Conservation (phyloP, 2,329 filamentous ascomycete species). For the Onygenales sp. region DNA sequence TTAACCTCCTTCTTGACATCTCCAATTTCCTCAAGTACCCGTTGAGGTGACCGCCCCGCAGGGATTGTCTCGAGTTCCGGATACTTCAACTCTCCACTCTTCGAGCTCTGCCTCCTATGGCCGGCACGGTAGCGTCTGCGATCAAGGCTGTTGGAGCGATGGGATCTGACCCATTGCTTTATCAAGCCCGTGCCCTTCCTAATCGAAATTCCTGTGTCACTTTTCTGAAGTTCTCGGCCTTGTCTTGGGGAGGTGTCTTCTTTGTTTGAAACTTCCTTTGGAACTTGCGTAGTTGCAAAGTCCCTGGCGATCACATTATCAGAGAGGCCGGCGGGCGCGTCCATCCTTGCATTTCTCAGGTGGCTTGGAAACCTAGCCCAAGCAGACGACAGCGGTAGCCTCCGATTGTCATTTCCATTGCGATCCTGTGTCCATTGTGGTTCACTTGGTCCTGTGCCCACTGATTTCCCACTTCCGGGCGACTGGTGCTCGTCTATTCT, state of each 20-base stretch:
- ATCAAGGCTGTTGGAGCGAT: conserved; percentile 6
- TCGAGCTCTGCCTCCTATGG: conserved; percentile 10
- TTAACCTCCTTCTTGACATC: conserved; percentile 9
- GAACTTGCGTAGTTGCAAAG: conserved; percentile 7
- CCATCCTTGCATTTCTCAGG: conserved; percentile 8
- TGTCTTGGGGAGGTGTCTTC: background rate
- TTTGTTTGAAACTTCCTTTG: background rate
- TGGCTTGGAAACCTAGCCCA: conserved; percentile 17
- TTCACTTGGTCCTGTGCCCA: no score
- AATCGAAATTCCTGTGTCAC: background rate
- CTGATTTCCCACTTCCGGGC: no score
- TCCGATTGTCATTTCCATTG: background rate
- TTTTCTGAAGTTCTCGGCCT: background rate
- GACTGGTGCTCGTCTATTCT: no score
- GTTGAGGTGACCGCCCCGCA: conserved; percentile 3
- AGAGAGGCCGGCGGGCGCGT: conserved; percentile 7
- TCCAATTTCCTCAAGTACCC: conserved; percentile 10
- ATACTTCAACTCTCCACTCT: conserved; percentile 6
- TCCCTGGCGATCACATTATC: conserved; percentile 15
- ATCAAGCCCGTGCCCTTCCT: conserved; percentile 8
- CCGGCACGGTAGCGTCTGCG: conserved; percentile 11
- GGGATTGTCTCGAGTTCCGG: conserved; percentile 13
- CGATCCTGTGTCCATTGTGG: background rate
- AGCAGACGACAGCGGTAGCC: conserved; percentile 5
- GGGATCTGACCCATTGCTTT: conserved; percentile 6